Evolutionary conservation across 352 stramenopile genomes (phyloP).

Genomic region (Phytophthora kernoviae): DNA sequence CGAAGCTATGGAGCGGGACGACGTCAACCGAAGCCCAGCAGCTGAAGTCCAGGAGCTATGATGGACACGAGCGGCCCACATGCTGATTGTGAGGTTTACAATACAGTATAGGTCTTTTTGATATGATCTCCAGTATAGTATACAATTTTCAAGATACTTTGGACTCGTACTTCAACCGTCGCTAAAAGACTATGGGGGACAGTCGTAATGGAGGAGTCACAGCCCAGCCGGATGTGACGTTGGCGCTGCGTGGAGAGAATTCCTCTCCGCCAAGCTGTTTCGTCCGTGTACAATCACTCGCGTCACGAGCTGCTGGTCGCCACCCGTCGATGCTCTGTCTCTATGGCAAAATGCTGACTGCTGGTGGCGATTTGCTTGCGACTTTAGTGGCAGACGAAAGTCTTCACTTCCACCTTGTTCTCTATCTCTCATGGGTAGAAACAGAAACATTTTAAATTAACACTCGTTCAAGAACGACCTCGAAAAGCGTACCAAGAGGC

Average conservation of each 20-base stretch:
- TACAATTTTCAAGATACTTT: no score
- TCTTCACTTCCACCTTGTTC: slow-evolving; percentile 45
- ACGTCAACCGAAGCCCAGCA: slow-evolving; percentile 17
- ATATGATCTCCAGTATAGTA: background rate
- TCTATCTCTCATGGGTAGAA: slow-evolving; percentile 52
- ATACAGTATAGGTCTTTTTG: background rate
- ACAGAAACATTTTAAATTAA: no score
- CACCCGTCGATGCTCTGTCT: slow-evolving; percentile 42
- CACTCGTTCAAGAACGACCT: no score
- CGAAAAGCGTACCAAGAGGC: no score
- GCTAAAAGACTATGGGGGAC: background rate
- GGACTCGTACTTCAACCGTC: background rate
- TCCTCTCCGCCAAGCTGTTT: slow-evolving; percentile 42
- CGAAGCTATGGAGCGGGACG: slow-evolving; percentile 12
- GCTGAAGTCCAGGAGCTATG: slow-evolving; percentile 9
- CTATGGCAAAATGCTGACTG: slow-evolving; percentile 48
- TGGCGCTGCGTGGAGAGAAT: slow-evolving; percentile 52
- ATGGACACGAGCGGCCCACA: slow-evolving; percentile 24
- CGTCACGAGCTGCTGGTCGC: slow-evolving; percentile 46
- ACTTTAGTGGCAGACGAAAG: slow-evolving; percentile 43
- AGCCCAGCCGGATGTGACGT: slow-evolving; percentile 36
- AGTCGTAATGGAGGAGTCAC: background rate
- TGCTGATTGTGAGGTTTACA: slow-evolving; percentile 18
- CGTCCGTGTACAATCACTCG: slow-evolving; percentile 43
- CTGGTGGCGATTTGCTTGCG: slow-evolving; percentile 43